These are phyloP conservation scores for Neonectria magnoliae DNA, from an alignment of 2,329 filamentous ascomycete species.

Conservation along the genomic window DNA sequence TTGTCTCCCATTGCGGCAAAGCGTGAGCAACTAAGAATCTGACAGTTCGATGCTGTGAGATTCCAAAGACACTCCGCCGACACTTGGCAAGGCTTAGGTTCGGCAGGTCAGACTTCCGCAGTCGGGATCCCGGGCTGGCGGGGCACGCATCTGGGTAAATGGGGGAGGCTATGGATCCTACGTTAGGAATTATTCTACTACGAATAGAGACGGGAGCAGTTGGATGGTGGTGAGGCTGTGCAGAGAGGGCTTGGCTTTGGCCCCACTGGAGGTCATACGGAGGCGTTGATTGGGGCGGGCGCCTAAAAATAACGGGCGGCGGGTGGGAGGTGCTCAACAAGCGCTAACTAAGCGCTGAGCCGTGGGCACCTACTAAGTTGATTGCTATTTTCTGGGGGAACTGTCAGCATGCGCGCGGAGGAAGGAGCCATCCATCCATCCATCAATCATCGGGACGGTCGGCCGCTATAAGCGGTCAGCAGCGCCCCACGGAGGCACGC, in stretches of 20 bases:
- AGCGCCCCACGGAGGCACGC: slow-evolving; percentile 11
- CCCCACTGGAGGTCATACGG: background rate
- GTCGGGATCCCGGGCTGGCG: slow-evolving; percentile 10
- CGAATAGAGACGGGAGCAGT: background rate
- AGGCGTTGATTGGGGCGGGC: background rate
- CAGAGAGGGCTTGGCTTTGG: background rate
- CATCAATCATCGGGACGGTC: background rate
- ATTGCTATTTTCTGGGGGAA: background rate
- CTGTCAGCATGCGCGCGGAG: background rate
- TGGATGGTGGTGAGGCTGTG: background rate
- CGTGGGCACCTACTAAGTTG: background rate
- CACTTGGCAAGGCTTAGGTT: background rate
- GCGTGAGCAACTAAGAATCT: slow-evolving; percentile 5
- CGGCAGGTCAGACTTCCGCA: slow-evolving; percentile 17
- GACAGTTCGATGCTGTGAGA: background rate
- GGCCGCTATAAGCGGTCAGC: slow-evolving; percentile 2
- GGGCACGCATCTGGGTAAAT: background rate
- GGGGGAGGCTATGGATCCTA: background rate
- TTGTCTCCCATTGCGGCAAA: background rate
- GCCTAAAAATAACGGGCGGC: slow-evolving; percentile 19
- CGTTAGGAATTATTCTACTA: background rate
- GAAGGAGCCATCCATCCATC: background rate
- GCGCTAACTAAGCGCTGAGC: slow-evolving; percentile 22
- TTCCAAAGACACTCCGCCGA: slow-evolving; percentile 5
- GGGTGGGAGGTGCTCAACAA: slow-evolving; percentile 2